phyloP scores from a whole-genome alignment of 331 rosid species.

The Arachis monticola region DNA sequence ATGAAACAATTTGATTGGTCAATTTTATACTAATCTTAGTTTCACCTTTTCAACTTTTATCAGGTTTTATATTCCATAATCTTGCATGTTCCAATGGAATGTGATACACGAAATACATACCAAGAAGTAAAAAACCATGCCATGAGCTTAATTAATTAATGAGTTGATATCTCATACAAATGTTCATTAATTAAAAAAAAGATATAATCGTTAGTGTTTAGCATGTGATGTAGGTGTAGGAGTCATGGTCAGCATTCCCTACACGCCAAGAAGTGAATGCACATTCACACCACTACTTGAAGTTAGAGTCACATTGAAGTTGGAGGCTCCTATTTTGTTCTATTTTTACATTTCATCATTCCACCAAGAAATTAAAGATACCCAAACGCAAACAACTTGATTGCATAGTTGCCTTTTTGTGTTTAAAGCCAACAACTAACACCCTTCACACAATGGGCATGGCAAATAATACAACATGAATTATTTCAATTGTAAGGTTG shows the following conservation, averaged over 20 bases:
- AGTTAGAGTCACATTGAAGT: slow-evolving; percentile 7
- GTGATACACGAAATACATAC: no score
- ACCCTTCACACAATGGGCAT: slow-evolving; percentile 19
- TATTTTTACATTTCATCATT: background rate
- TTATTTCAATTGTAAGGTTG: background rate
- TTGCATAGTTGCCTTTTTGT: slow-evolving; percentile 4
- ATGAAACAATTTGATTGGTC: no score
- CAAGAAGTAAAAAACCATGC: no score
- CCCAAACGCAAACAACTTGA: slow-evolving; percentile 9
- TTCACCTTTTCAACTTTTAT: no score
- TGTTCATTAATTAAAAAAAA: no score
- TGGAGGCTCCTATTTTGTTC: slow-evolving; percentile 2
- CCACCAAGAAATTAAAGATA: background rate
- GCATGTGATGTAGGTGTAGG: background rate
- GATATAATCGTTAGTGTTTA: no score
- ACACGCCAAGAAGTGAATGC: slow-evolving; percentile 19
- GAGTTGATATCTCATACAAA: no score
- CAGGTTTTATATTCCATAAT: no score
- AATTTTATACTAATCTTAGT: no score
- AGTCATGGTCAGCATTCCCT: slow-evolving; percentile 20
- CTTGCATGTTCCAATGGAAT: no score
- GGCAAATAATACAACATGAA: background rate
- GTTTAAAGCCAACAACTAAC: background rate
- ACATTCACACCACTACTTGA: slow-evolving; percentile 3
- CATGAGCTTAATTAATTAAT: no score